Percentiles rank a stretch among this genome's conserved stretches.
phyloP scores from a whole-genome alignment of 1,139 yeast genomes.

The Ogataea hybrid region DNA sequence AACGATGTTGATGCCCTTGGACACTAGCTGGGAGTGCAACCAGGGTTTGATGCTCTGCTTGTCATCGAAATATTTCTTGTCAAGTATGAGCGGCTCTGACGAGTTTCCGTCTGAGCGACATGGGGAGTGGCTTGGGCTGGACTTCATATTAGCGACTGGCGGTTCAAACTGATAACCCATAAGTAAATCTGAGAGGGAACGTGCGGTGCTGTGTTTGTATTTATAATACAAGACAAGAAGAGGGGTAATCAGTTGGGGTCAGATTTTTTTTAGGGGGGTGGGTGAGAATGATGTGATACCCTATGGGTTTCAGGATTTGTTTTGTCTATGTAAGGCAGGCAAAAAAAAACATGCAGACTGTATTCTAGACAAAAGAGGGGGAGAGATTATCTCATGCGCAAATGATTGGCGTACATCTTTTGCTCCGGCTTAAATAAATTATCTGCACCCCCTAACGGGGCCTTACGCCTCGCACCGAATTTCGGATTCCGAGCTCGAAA shows the following conservation, averaged over 20 bases:
- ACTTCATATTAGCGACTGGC: slow-evolving; percentile 13
- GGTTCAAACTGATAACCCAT: slow-evolving; percentile 16
- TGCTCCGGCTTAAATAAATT: neutral
- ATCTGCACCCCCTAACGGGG: slow-evolving; percentile 5
- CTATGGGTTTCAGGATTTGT: slow-evolving; percentile 2
- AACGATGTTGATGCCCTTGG: slow-evolving; percentile 58
- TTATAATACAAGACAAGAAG: slow-evolving; percentile 1
- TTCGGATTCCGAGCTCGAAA: slow-evolving; percentile 9
- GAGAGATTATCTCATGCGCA: neutral
- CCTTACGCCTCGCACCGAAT: slow-evolving; percentile 2
- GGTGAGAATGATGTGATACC: neutral
- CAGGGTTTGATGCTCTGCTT: slow-evolving; percentile 64
- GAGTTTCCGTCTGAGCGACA: slow-evolving; percentile 1
- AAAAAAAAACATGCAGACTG: neutral
- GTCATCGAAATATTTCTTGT: slow-evolving; percentile 35
- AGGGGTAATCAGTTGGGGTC: slow-evolving; percentile 11
- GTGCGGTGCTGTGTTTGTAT: slow-evolving; percentile 2
- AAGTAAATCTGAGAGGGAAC: neutral
- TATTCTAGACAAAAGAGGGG: slow-evolving; percentile 4
- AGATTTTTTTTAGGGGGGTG: slow-evolving; percentile 6
- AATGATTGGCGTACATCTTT: neutral
- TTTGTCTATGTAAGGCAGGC: neutral
- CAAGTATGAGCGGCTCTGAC: slow-evolving; percentile 16
- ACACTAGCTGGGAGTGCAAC: slow-evolving; percentile 49
- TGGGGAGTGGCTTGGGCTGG: slow-evolving; percentile 1